These are phyloP conservation scores for Diutina ranongensis DNA, from an alignment of 1,139 yeast genomes.

Conservation along the genomic window DNA sequence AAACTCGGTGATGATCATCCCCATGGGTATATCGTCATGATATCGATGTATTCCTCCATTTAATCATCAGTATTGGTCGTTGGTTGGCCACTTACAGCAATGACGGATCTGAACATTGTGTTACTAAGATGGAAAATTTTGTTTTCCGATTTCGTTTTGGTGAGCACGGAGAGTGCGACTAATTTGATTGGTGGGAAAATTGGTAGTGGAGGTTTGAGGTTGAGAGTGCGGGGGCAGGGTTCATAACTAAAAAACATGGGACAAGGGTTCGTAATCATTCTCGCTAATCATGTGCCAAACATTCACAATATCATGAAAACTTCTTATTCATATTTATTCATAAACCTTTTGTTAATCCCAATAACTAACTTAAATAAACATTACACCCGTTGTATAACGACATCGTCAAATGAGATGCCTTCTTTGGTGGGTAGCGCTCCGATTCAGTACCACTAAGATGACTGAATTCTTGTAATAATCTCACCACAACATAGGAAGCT, in stretches of 20 bases:
- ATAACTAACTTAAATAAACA: not conserved
- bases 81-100: slow-evolving; percentile 4
- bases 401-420: not conserved
- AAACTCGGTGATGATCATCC: too few relatives aligned
- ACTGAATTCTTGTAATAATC: slow-evolving; percentile 20
- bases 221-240: too few relatives aligned
- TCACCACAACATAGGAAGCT: slow-evolving; percentile 33
- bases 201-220: too few relatives aligned
- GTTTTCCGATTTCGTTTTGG: slow-evolving; percentile 5
- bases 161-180: slow-evolving; percentile 2
- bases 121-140: slow-evolving; percentile 1
- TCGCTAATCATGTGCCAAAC: not conserved
- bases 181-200: not conserved
- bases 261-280: too few relatives aligned
- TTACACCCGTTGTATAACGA: not conserved
- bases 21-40: too few relatives aligned
- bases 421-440: not conserved
- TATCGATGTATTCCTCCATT: too few relatives aligned
- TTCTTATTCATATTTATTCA: not conserved
- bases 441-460: slow-evolving; percentile 6
- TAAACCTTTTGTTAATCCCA: too few relatives aligned
- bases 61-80: not conserved
- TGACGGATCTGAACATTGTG: slow-evolving; percentile 5
- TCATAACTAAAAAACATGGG: too few relatives aligned
- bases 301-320: not conserved